These are phyloP conservation scores for Edaphochlamys debaryana DNA, from an alignment of 139 green algal species.

Conservation along the genomic window DNA sequence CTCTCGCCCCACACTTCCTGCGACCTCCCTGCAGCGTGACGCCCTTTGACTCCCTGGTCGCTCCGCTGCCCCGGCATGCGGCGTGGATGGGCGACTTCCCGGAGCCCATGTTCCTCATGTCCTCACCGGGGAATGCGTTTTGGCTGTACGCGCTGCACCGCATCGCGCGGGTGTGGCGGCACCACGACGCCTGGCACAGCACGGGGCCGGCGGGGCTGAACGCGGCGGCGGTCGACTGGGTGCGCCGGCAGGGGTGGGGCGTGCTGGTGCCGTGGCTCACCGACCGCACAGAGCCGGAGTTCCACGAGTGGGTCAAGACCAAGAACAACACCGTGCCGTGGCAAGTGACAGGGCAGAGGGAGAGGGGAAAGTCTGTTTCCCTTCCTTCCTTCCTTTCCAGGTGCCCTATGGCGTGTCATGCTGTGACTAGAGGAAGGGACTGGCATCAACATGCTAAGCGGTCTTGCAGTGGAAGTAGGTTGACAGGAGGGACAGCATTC, in stretches of 20 bases:
- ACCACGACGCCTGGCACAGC: background rate
- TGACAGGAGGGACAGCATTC: too few relatives aligned
- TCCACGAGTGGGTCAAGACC: background rate
- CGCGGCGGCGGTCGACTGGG: background rate
- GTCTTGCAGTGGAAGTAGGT: too few relatives aligned
- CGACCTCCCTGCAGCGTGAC: too few relatives aligned
- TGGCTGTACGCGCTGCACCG: constrained; percentile 6
- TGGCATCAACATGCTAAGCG: too few relatives aligned
- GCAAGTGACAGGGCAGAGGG: constrained; percentile 2
- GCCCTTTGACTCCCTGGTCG: background rate
- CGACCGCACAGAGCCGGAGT: background rate
- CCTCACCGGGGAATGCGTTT: too few relatives aligned
- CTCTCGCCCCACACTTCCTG: too few relatives aligned
- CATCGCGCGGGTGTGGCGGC: background rate
- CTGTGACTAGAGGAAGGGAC: too few relatives aligned
- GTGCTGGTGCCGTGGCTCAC: constrained; percentile 1
- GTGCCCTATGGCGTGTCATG: too few relatives aligned
- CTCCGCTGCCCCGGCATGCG: background rate
- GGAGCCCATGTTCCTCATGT: constrained; percentile 18
- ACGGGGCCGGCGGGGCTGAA: background rate
- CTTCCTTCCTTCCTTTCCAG: too few relatives aligned
- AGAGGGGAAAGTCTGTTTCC: too few relatives aligned
- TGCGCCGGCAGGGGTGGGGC: background rate
- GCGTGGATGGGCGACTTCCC: constrained; percentile 7
- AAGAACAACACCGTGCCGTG: constrained; percentile 26